Conservation (phyloP, 116 monocot genomes). For the Iris pallida region DNA sequence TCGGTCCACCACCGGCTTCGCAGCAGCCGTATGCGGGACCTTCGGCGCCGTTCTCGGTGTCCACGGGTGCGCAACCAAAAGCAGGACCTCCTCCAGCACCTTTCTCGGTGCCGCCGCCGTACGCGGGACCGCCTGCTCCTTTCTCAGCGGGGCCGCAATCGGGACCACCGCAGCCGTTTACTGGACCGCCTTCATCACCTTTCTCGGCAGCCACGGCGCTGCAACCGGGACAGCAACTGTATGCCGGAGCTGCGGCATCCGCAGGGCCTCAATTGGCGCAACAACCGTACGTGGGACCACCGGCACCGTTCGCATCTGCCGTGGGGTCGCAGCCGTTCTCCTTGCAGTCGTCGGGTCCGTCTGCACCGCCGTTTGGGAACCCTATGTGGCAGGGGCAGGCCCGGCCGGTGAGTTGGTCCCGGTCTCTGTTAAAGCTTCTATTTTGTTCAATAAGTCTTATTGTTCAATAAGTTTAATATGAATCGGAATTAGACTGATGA, state of each 20-base stretch:
- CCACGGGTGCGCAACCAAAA: background rate
- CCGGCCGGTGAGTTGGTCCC: background rate
- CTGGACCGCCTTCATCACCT: background rate
- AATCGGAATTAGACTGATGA: background rate
- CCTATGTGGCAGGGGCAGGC: background rate
- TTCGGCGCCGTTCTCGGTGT: background rate
- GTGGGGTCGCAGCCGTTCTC: background rate
- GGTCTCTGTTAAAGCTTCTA: background rate
- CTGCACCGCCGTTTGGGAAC: background rate
- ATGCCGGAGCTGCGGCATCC: background rate
- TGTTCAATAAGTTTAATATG: background rate
- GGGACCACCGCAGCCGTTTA: background rate
- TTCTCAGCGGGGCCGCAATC: background rate
- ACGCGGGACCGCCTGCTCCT: background rate
- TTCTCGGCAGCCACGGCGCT: background rate
- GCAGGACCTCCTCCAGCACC: background rate
- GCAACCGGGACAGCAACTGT: conserved; percentile 7
- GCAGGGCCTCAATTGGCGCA: background rate
- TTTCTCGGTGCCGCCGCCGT: background rate
- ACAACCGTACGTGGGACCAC: conserved; percentile 4
- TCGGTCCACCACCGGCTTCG: conserved; percentile 7
- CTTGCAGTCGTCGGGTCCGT: background rate
- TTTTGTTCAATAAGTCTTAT: background rate
- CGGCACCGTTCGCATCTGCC: background rate
- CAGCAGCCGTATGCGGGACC: conserved; percentile 8